Percentiles rank a stretch among this genome's conserved stretches.
Evolutionary conservation across 805 yeast species (phyloP).

Genomic region (Yarrowia yakushimensis): DNA sequence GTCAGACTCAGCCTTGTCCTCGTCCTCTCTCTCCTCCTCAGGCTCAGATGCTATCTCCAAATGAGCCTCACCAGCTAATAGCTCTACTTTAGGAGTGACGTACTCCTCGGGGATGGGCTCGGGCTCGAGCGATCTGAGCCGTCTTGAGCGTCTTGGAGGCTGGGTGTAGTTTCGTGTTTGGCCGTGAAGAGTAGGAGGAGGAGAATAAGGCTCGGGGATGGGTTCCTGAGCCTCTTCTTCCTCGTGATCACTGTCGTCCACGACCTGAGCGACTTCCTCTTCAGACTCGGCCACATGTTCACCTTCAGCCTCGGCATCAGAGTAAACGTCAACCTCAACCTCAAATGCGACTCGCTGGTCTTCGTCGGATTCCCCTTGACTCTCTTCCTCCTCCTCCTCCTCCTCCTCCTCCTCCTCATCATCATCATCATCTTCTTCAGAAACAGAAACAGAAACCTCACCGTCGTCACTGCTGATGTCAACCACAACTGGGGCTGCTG

Average conservation of each 20-base stretch:
- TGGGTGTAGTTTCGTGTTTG: constrained; percentile 2
- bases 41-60: background rate
- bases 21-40: background rate
- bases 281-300: background rate
- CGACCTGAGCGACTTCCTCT: background rate
- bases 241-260: background rate
- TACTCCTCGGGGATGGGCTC: constrained; percentile 18
- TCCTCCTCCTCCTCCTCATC: background rate
- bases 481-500: background rate
- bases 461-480: background rate
- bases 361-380: too few species aligned
- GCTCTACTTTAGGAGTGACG: constrained; percentile 7
- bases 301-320: background rate
- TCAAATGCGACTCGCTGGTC: too few species aligned
- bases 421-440: background rate
- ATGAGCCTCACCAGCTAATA: constrained; percentile 6
- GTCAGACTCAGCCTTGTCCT: background rate
- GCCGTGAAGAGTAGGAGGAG: background rate
- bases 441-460: background rate
- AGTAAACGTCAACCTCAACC: background rate
- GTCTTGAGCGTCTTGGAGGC: constrained; percentile 9
- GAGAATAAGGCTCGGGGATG: background rate
- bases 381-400: background rate
- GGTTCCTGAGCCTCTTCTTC: background rate
- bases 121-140: constrained; percentile 13